These are phyloP conservation scores for Rosa hybrid DNA, from an alignment of 331 rosid species.

Conservation along the genomic window DNA sequence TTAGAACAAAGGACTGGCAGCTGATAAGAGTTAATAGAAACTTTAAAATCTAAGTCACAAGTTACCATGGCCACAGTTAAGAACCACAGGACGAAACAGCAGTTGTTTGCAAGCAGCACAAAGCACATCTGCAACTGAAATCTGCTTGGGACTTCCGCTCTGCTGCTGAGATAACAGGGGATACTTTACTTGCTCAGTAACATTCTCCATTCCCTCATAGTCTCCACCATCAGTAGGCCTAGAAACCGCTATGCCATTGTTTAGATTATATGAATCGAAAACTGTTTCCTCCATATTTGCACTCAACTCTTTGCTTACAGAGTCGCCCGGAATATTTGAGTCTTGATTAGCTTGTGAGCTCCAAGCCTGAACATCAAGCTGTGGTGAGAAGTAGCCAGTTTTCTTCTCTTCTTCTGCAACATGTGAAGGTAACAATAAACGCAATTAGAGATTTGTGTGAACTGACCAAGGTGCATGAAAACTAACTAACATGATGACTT, in stretches of 20 bases:
- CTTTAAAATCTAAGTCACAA: slow-evolving; percentile 6
- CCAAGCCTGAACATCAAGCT: slow-evolving; percentile 48
- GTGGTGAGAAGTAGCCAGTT: slow-evolving; percentile 46
- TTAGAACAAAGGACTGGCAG: background rate
- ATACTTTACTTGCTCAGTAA: slow-evolving; percentile 26
- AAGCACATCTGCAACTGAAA: slow-evolving; percentile 56
- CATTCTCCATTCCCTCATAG: slow-evolving; percentile 32
- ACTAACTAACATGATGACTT: background rate
- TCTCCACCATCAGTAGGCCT: slow-evolving; percentile 28
- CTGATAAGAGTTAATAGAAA: background rate
- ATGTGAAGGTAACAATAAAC: slow-evolving; percentile 1
- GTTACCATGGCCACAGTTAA: slow-evolving; percentile 87
- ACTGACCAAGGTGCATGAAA: background rate
- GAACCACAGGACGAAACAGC: slow-evolving; percentile 65
- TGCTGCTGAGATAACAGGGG: slow-evolving; percentile 28
- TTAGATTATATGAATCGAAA: slow-evolving; percentile 24
- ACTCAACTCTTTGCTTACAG: slow-evolving; percentile 21
- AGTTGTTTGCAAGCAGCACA: slow-evolving; percentile 67
- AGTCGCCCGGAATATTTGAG: slow-evolving; percentile 24
- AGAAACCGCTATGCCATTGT: slow-evolving; percentile 13
- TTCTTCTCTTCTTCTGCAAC: slow-evolving; percentile 64
- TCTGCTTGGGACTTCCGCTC: slow-evolving; percentile 19
- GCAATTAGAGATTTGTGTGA: background rate
- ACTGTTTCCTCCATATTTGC: slow-evolving; percentile 24
- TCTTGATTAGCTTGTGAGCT: slow-evolving; percentile 38